phyloP scores from a whole-genome alignment of 345 rosid species.

The Sisymbrium irio region DNA sequence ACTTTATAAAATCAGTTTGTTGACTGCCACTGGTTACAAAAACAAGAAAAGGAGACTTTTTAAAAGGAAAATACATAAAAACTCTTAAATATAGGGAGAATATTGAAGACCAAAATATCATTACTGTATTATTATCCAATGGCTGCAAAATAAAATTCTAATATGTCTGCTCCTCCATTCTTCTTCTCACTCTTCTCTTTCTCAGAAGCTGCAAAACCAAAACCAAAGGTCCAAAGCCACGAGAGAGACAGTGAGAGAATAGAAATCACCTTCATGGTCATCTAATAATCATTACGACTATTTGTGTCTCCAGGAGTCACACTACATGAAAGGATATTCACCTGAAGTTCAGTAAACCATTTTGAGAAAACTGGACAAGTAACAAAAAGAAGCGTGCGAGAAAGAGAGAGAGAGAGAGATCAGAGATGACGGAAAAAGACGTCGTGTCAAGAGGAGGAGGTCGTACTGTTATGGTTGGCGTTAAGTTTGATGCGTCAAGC shows the following conservation, averaged over 20 bases:
- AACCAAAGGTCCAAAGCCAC: conserved; percentile 40
- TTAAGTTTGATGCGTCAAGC: conserved; percentile 66
- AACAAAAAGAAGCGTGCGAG: background rate
- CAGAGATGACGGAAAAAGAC: conserved; percentile 6
- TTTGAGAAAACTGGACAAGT: conserved; percentile 2
- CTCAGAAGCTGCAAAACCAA: conserved; percentile 50
- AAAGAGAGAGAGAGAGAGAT: no score
- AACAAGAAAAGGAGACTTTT: no score
- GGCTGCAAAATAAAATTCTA: conserved; percentile 18
- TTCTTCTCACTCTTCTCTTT: conserved; percentile 22
- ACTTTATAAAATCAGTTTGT: no score
- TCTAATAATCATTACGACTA: conserved; percentile 27
- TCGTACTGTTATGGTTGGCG: conserved; percentile 69
- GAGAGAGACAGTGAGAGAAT: background rate
- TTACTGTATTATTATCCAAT: background rate
- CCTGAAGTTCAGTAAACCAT: conserved; percentile 19
- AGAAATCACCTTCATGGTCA: background rate
- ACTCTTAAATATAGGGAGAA: background rate
- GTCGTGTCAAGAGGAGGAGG: conserved; percentile 33
- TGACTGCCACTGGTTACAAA: no score
- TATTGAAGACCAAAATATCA: background rate
- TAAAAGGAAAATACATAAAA: no score
- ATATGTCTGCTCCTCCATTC: conserved; percentile 15
- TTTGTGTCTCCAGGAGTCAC: conserved; percentile 14
- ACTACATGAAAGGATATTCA: conserved; percentile 1